Evolutionary conservation across 2,329 filamentous ascomycete species (phyloP).

Genomic region (Xylaria sp.): DNA sequence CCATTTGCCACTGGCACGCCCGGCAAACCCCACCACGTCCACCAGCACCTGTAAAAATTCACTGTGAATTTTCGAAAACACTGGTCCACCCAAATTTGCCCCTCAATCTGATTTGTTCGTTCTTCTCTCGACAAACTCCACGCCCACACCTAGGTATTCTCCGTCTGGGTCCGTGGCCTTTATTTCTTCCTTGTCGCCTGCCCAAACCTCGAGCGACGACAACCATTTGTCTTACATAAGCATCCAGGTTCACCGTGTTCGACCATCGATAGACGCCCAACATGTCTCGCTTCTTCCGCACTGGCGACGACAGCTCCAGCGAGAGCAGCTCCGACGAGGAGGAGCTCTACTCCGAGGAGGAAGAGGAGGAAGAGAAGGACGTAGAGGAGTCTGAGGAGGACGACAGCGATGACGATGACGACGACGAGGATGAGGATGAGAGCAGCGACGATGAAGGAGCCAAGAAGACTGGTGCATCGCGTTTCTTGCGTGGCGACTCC

Average conservation of each 20-base stretch:
- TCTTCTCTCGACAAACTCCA: conserved; percentile 11
- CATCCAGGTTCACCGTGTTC: conserved; percentile 5
- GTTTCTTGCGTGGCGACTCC: conserved; percentile 74
- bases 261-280: conserved; percentile 35
- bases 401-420: conserved; percentile 47
- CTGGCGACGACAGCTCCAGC: conserved; percentile 85
- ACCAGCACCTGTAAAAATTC: conserved; percentile 31
- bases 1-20: conserved; percentile 9
- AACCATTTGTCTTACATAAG: not conserved
- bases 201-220: not conserved
- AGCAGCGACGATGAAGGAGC: conserved; percentile 58
- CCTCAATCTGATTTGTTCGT: conserved; percentile 21
- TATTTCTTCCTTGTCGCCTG: conserved; percentile 3
- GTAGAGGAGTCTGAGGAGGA: conserved; percentile 49
- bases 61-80: conserved; percentile 30
- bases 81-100: conserved; percentile 24
- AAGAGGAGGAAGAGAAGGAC: conserved; percentile 57
- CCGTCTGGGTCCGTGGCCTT: conserved; percentile 7
- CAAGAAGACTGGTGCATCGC: conserved; percentile 64
- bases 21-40: conserved; percentile 27
- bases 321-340: conserved; percentile 96
- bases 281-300: conserved; percentile 97
- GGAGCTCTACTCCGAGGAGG: conserved; percentile 79
- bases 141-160: conserved; percentile 10
- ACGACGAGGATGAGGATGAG: conserved; percentile 48